Base-by-base conservation (phyloP, 1,139 yeast species). In the Nakaseomyces uthaithaninus region DNA sequence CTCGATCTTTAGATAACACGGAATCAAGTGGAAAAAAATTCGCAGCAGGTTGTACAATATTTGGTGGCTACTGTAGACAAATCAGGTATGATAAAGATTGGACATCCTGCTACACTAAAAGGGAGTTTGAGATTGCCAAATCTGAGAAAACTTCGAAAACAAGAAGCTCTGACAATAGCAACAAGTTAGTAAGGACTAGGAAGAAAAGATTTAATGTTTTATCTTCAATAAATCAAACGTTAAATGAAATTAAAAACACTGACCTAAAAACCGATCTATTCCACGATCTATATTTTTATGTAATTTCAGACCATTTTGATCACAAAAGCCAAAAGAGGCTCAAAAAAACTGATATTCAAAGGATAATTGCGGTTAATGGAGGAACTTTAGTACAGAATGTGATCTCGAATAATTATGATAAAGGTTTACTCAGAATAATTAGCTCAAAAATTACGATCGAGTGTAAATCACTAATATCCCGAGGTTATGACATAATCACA, bases 61-160 rank as follows among this genome's bases (percentile, higher is more conserved):
- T 86, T 48, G 82, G 83, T 50, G 83, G 91, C 0, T 78, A 86
- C 56, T 82, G 89, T 54, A 68, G 81, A 36, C 54, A 71, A 7
- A 66, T 89, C 1, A 61, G 97, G 37, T 69, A 70, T 2, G 96
- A 91, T 55, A 86, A 85, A 52, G 66, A 64, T 39, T 69, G 75
- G 62, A 65, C 64, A 12, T 75, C 74, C 12, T 71, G 83, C 27
- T 66, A 80, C 28, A 72, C 86, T 2, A 51, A 79, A 11, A 68
- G 67, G 19, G 86, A 80, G 24, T 78, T 77, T 49, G 52, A 56
- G 23, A 54, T 55, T 8, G 53, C 71, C 30, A 71, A 70, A 42
- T 43, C 42, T 16, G 43, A 46, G 5, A 45, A 43, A 26, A 8
- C 20, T 8, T 33, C 31, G 39, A 41, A 44, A 24, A 20, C 39